Evolutionary conservation across 192 early-diverging fungal genomes (phyloP).

Genomic region (Coemansia javaensis): DNA sequence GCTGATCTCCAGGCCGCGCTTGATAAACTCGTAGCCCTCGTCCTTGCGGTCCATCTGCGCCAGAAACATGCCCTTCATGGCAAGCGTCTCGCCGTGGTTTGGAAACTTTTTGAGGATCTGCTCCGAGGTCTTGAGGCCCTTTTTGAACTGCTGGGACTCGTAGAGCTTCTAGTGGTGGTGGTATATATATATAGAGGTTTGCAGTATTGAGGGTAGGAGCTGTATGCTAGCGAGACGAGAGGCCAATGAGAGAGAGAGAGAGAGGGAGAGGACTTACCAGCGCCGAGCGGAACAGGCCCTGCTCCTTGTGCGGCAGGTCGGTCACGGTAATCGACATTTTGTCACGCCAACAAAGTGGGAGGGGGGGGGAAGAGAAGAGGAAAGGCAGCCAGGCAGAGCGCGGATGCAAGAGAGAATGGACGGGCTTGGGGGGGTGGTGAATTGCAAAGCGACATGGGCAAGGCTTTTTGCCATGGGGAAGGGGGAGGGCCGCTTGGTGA

Average conservation of each 20-base stretch:
- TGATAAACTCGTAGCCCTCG: conserved; percentile 82
- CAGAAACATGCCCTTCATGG: conserved; percentile 92
- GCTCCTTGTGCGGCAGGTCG: conserved; percentile 49
- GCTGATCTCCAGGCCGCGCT: conserved; percentile 77
- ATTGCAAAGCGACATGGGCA: conserved; percentile 3
- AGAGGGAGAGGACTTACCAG: conserved; percentile 25
- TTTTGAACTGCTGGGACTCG: conserved; percentile 93
- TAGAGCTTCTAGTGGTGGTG: conserved; percentile 72
- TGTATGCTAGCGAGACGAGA: no score
- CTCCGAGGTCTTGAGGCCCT: conserved; percentile 84
- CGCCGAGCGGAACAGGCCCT: conserved; percentile 42
- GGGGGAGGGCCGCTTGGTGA: no score
- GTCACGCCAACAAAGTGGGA: neutral
- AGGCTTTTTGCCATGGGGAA: no score
- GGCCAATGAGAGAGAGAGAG: no score
- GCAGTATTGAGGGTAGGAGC: no score
- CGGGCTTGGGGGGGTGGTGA: neutral
- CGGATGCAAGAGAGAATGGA: neutral
- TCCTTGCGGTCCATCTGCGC: conserved; percentile 86
- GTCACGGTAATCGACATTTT: conserved; percentile 42
- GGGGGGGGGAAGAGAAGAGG: neutral
- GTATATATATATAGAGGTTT: no score
- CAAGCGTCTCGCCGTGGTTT: conserved; percentile 90
- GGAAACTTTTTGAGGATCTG: conserved; percentile 92
- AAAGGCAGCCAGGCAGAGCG: neutral